phyloP scores from a whole-genome alignment of 2,329 filamentous ascomycete species.

The Pestalotiopsis sp. region DNA sequence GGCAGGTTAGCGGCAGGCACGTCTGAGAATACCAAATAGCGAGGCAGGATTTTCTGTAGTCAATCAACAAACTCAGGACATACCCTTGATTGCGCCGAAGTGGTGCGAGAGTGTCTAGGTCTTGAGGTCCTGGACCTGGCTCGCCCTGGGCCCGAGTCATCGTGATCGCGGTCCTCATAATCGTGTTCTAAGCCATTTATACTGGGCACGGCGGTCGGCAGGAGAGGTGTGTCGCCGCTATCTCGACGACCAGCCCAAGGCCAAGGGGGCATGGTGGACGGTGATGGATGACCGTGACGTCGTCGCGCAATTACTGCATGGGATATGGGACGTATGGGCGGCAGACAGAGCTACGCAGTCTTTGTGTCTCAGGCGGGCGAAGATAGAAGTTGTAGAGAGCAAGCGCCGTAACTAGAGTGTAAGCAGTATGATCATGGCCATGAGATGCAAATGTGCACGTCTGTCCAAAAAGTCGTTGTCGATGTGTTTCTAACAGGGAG shows the following conservation, averaged over 20 bases:
- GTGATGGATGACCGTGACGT: constrained; percentile 20
- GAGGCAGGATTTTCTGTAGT: neutral
- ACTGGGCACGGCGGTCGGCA: constrained; percentile 36
- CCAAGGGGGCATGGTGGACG: constrained; percentile 39
- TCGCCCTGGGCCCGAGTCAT: constrained; percentile 31
- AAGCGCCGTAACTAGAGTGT: neutral
- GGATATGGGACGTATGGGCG: neutral
- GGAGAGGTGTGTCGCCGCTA: constrained; percentile 34
- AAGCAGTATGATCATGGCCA: neutral
- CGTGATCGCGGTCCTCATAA: constrained; percentile 22
- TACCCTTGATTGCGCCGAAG: constrained; percentile 60
- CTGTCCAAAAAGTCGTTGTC: neutral
- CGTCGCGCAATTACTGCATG: constrained; percentile 16
- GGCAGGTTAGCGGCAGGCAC: no score
- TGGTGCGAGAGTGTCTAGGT: constrained; percentile 46
- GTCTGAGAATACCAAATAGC: no score
- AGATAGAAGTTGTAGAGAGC: neutral
- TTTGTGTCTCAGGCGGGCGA: neutral
- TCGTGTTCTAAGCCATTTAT: constrained; percentile 32
- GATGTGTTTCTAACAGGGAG: neutral
- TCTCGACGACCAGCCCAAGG: constrained; percentile 36
- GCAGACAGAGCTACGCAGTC: neutral
- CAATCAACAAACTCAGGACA: constrained; percentile 12
- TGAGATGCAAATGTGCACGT: neutral
- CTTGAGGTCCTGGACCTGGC: constrained; percentile 35